These are phyloP conservation scores for Phaseolus coccineus DNA, from an alignment of 331 rosid genomes.

Conservation along the genomic window DNA sequence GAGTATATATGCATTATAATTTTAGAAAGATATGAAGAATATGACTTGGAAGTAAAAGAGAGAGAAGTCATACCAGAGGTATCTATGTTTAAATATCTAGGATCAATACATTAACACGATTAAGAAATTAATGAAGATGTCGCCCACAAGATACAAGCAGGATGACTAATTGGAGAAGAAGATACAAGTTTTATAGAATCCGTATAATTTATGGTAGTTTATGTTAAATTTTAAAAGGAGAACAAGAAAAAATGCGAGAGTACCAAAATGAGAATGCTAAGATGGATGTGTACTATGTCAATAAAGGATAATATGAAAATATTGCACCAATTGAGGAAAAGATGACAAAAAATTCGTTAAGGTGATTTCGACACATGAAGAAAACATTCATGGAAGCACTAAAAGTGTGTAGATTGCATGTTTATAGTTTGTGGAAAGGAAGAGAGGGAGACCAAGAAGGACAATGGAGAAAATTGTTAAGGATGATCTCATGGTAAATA, in stretches of 20 bases:
- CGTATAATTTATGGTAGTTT: neutral
- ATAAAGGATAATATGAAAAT: neutral
- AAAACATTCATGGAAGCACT: neutral
- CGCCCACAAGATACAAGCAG: neutral
- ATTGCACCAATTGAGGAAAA: neutral
- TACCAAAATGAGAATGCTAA: neutral
- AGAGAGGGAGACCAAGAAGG: neutral
- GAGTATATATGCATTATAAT: neutral
- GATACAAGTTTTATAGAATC: neutral
- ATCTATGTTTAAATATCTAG: neutral
- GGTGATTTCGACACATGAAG: neutral
- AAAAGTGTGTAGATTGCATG: neutral
- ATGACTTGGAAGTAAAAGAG: neutral
- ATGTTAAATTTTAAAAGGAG: neutral
- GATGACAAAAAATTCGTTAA: neutral
- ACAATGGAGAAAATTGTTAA: neutral
- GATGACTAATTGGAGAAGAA: neutral
- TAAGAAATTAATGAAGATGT: neutral
- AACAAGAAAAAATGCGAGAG: neutral
- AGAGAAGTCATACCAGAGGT: neutral
- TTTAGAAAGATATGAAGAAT: neutral
- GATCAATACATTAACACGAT: neutral
- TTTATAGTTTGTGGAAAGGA: neutral
- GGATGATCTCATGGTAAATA: too few species aligned
- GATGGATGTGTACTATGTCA: neutral